phyloP scores from a whole-genome alignment of 164 flowering plant species.

The Sedum album region DNA sequence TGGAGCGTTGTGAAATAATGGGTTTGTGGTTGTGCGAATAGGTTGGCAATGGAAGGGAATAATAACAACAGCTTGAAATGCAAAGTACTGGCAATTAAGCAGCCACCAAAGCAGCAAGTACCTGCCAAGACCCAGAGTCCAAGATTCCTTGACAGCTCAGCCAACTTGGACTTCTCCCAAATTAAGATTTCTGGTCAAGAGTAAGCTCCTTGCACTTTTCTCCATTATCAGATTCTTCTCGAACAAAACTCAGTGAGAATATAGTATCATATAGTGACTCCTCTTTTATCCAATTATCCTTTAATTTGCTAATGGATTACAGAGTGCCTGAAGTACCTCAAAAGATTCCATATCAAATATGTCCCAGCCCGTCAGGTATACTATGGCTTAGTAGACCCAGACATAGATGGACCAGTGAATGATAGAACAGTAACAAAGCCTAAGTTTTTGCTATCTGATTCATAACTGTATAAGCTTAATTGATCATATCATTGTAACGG shows the following conservation, averaged over 20 bases:
- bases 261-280: background rate
- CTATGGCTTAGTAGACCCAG: conserved; percentile 71
- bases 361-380: conserved; percentile 55
- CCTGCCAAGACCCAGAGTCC: conserved; percentile 2
- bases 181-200: conserved; percentile 47
- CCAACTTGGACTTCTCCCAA: conserved; percentile 46
- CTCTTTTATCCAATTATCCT: background rate
- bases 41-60: conserved; percentile 45
- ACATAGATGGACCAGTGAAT: conserved; percentile 28
- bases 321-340: conserved; percentile 42
- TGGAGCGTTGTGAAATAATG: conserved; percentile 38
- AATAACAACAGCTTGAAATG: conserved; percentile 46
- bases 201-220: conserved; percentile 23
- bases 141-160: conserved; percentile 3
- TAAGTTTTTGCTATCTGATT: background rate
- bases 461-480: background rate
- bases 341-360: conserved; percentile 45
- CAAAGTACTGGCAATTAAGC: conserved; percentile 72
- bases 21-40: conserved; percentile 15
- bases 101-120: conserved; percentile 21
- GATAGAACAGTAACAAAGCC: background rate
- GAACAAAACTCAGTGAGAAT: background rate
- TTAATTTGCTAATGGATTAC: too few species aligned
- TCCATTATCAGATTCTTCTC: background rate
- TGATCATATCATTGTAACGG: background rate